Base-by-base conservation (phyloP, 108 stramenopile species). In the Cyclotella kingstonii region DNA sequence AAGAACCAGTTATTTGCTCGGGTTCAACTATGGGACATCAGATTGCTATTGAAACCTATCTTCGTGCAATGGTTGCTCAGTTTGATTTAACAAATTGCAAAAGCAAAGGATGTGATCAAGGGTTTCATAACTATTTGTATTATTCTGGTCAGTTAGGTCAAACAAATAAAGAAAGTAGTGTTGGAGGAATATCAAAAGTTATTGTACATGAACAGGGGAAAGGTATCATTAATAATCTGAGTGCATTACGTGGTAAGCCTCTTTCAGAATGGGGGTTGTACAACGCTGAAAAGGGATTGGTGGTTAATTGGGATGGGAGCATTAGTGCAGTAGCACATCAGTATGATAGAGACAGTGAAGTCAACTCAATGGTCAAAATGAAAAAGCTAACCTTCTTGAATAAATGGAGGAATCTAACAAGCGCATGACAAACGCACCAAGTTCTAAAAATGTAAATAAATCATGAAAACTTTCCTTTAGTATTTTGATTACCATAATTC, bases 11-110 rank as follows among this genome's bases (percentile, higher is more conserved):
- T 38, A 87, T 87, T 42, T 89, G 91, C 52, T 72, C 74, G 23
- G 91, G 91, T 14, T 81, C 81, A 5, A 89, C 91, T 47, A 87
- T 93, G 76, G 91, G 91, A 15, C 82, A 89, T 58, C 82, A 86
- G 65, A 46, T 83, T 27, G 91, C 86, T 18, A 83, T 90, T 21
- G 91, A 93, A 53, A 69, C 73, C 7, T 93, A 93, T 48, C 78
- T 89, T 27, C 81, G 88, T 23, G 91, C 88, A 18, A 70, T 88
- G 77, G 80, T 88, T 12, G 85, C 87, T 38, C 82, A 93, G 68
- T 84, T 77, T 61, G 91, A 93, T 60, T 69, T 85, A 35, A 82
- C 82, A 0, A 42, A 62, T 28, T 84, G 83, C 49, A 70, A 77
- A 47, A 85, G 73, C 66, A 89, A 81, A 31, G 91, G 91, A 7